These are phyloP conservation scores for Syzygium syzygioides DNA, from an alignment of 441 rosid species.

Conservation along the genomic window DNA sequence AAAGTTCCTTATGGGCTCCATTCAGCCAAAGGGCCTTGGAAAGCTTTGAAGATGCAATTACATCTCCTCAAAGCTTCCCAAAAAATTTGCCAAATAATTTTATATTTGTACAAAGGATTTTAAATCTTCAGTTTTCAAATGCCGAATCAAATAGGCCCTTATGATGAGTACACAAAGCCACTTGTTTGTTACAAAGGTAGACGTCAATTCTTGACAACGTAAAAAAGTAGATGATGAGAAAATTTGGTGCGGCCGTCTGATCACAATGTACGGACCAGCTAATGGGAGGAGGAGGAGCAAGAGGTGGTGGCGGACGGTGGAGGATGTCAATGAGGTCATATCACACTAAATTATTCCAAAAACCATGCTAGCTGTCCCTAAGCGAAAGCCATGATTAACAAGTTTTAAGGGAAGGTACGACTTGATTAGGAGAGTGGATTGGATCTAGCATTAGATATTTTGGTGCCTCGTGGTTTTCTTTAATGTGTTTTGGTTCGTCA, in stretches of 20 bases:
- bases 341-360: not conserved
- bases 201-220: not conserved
- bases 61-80: too few species aligned
- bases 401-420: not conserved
- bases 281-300: not conserved
- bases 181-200: not conserved
- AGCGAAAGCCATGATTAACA: not conserved
- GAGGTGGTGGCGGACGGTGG: not conserved
- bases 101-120: accelerated
- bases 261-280: not conserved
- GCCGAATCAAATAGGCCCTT: not conserved
- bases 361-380: not conserved
- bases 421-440: not conserved
- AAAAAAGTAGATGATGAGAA: not conserved
- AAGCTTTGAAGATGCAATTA: too few species aligned
- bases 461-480: not conserved
- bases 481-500: not conserved
- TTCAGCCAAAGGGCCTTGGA: too few species aligned
- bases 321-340: not conserved
- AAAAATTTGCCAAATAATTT: too few species aligned
- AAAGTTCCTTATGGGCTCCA: too few species aligned
- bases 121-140: too few species aligned
- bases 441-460: not conserved
- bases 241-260: not conserved
- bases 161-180: not conserved